Evolutionary conservation across 1,284 basidiomycete genomes (phyloP), one percentile per base, ranked within the genome.

Genomic region (Cystobasidium sp.): DNA sequence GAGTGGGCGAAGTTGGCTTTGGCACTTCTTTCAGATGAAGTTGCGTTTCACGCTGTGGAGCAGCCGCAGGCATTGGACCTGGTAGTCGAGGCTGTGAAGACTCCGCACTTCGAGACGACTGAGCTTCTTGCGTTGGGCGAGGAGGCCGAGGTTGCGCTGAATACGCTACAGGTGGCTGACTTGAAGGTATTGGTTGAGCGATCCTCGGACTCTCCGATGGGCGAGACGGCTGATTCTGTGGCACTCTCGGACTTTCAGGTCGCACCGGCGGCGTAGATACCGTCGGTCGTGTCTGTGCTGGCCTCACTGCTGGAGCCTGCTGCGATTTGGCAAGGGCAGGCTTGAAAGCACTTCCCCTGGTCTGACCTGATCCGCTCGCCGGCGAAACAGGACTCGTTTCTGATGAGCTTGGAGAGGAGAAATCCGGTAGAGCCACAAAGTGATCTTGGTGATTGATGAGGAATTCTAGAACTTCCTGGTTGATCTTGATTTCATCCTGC

Each of bases 381-480:
- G 53, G 53, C 14, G 52, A 63, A 22, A 71, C 61, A 22, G 69
- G 69, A 46, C 69, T 71, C 0, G 47, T 52, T 18, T 71, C 69
- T 22, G 69, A 37, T 8, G 59, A 63, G 61, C 69, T 71, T 22
- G 41, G 10, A 22, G 46, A 20, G 24, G 22, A 52, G 6, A 47
- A 16, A 6, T 64, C 69, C 31, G 69, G 69, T 10, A 71, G 37
- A 20, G 55, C 69, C 18, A 93, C 88, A 81, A 93, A 93, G 86
- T 88, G 89, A 79, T 92, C 91, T 80, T 94, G 92, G 76, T 93
- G 88, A 44, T 88, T 90, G 79, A 99, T 98, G 71, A 99, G 85
- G 82, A 97, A 98, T 81, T 97, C 93, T 69, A 99, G 86, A 55
- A 98, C 94, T 75, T 88, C 86, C 81, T 97, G 95, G 73, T 91